These are phyloP conservation scores for Podaxis carcinomalis DNA, from an alignment of 768 basidiomycete species.

Conservation along the genomic window DNA sequence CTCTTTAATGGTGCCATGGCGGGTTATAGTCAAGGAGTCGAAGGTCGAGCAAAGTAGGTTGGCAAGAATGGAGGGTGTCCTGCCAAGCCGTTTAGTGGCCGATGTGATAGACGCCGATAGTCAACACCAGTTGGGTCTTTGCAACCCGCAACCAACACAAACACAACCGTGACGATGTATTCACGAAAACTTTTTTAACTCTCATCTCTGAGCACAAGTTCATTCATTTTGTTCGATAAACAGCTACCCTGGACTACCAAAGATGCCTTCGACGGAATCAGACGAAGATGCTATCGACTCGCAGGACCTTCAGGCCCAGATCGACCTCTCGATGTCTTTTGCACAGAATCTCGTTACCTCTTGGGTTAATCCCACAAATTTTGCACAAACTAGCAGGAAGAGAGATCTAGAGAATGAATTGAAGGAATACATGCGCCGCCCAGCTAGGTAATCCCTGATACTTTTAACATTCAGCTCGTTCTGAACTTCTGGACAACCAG, in stretches of 20 bases:
- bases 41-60: background rate
- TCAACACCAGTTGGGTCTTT: background rate
- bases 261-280: conserved; percentile 14
- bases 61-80: background rate
- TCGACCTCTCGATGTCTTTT: conserved; percentile 76
- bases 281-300: conserved; percentile 58
- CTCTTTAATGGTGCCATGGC: conserved; percentile 43
- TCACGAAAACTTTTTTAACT: background rate
- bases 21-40: background rate
- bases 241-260: conserved; percentile 16
- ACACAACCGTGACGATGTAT: background rate
- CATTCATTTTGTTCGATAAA: background rate
- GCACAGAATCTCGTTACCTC: conserved; percentile 70
- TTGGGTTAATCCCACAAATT: conserved; percentile 63
- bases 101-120: conserved; percentile 6
- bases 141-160: background rate
- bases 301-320: conserved; percentile 75
- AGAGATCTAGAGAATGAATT: conserved; percentile 50
- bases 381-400: conserved; percentile 29
- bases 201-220: background rate
- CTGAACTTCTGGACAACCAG: conserved; percentile 28
- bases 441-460: conserved; percentile 54
- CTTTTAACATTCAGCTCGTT: conserved; percentile 4
- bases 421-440: conserved; percentile 62
- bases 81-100: background rate